A percentile compares a stretch with the other conserved stretches of the same genome.
Evolutionary conservation across 192 early-diverging fungal genomes (phyloP).

Genomic region (Entomortierella chlamydospora): DNA sequence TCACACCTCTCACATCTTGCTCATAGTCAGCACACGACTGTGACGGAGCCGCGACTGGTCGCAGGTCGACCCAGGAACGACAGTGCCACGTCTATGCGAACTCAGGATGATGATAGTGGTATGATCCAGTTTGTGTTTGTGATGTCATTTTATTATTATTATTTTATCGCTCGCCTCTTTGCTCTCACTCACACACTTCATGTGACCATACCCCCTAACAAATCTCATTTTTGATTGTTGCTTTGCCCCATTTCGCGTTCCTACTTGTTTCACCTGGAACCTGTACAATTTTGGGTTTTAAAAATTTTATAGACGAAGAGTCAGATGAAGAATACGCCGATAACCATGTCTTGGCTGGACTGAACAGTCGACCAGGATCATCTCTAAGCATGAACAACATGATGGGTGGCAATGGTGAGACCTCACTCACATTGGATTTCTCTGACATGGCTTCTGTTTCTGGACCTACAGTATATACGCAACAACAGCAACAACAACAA

Average conservation of each 20-base stretch:
- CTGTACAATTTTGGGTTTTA: too few species aligned
- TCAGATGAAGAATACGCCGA: constrained; percentile 49
- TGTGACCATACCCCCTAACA: background rate
- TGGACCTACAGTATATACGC: constrained; percentile 19
- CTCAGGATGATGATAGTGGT: constrained; percentile 49
- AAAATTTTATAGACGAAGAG: constrained; percentile 23
- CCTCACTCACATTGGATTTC: constrained; percentile 34
- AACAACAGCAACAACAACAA: constrained; percentile 22
- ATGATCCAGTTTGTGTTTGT: constrained; percentile 6
- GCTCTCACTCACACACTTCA: background rate
- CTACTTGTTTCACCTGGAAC: too few species aligned
- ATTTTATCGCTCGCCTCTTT: background rate
- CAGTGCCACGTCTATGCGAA: constrained; percentile 33
- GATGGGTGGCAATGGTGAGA: constrained; percentile 40
- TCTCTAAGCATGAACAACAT: constrained; percentile 51
- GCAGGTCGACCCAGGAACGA: constrained; percentile 49
- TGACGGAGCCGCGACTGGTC: constrained; percentile 38
- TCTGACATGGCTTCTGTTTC: constrained; percentile 40
- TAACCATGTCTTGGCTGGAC: constrained; percentile 27
- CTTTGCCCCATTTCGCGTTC: background rate
- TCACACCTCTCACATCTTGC: constrained; percentile 41
- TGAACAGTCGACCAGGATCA: constrained; percentile 42
- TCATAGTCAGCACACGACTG: constrained; percentile 5
- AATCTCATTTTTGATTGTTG: background rate
- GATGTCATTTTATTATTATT: constrained; percentile 1